Base-by-base conservation (phyloP, 164 flowering plant species). In the Aristolochia fimbriata region DNA sequence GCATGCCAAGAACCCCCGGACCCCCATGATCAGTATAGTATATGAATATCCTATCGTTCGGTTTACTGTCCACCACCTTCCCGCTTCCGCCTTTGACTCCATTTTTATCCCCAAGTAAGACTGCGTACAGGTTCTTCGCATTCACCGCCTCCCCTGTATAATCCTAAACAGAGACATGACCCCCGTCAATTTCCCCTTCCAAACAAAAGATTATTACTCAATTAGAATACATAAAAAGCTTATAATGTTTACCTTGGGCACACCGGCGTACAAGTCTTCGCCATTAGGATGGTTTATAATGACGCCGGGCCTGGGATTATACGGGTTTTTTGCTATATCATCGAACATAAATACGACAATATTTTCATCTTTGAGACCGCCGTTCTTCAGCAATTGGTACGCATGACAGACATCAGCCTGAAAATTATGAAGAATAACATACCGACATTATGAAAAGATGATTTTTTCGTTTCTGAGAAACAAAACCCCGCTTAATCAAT, bases 21-120 rank as follows among this genome's bases (percentile, higher is more conserved):
- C 99, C 96, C 11, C 99, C 99, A 71, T 94, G 99, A 58, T 94
- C 99, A 15, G 97, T 74, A 52, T 90, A 94, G 71, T 86, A 91
- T 0, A 94, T 0, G 60, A 94, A 94, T 61, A 94, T 86, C 55
- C 84, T 70, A 63, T 90, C 99, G 52, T 82, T 70, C 12, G 84
- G 74, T 57, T 79, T 81, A 78, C 99, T 93, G 20, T 76, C 70
- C 0, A 93, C 74, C 7, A 90, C 97, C 67, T 94, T 94, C 33
- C 95, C 87, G 62, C 95, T 94, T 63, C 99, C 99, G 65, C 97
- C 99, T 24, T 69, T 68, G 7, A 91, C 73, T 1, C 73, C 83
- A 50, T 11, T 77, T 62, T 77, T 85, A 68, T 94, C 73, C 0
- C 95, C 97, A 6, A 90, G 84, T 49, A 93, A 81, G 14, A 93